phyloP scores from a whole-genome alignment of 352 stramenopile genomes.

The Thalassiosira hispida region DNA sequence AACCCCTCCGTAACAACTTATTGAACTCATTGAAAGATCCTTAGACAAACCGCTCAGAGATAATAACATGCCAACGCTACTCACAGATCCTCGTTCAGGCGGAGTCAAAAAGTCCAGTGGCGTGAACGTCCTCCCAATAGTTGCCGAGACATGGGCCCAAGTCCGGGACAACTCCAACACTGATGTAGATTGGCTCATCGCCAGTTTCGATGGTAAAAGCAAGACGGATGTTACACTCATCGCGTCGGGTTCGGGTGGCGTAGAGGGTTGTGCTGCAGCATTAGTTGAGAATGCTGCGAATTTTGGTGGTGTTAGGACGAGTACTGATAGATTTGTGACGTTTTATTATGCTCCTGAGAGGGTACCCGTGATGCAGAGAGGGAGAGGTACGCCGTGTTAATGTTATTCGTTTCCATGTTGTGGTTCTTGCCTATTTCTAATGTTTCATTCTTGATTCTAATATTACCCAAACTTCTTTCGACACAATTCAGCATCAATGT shows the following conservation, averaged over 20 bases:
- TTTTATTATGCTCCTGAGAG: conserved; percentile 75
- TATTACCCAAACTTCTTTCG: too few species aligned
- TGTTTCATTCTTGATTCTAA: too few species aligned
- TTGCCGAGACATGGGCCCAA: conserved; percentile 70
- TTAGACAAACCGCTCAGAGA: too few species aligned
- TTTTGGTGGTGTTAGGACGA: conserved; percentile 71
- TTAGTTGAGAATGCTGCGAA: conserved; percentile 52
- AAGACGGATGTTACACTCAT: conserved; percentile 82
- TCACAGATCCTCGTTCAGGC: conserved; percentile 78
- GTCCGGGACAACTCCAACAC: conserved; percentile 70
- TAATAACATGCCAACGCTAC: too few species aligned
- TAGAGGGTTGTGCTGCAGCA: conserved; percentile 54
- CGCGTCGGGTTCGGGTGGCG: conserved; percentile 64
- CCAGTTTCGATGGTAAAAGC: conserved; percentile 67
- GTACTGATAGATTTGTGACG: conserved; percentile 71
- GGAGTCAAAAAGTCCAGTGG: conserved; percentile 64
- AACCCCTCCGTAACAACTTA: too few species aligned
- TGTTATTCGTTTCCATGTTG: background rate
- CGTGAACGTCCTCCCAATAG: conserved; percentile 71
- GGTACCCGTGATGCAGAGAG: conserved; percentile 65
- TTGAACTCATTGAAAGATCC: too few species aligned
- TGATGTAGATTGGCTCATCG: conserved; percentile 76
- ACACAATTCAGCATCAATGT: conserved; percentile 65
- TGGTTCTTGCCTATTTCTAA: background rate
- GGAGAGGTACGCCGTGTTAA: conserved; percentile 24